Base-by-base conservation (phyloP, 31 red algal genomes). In the Odonthalia washingtoniensis region DNA sequence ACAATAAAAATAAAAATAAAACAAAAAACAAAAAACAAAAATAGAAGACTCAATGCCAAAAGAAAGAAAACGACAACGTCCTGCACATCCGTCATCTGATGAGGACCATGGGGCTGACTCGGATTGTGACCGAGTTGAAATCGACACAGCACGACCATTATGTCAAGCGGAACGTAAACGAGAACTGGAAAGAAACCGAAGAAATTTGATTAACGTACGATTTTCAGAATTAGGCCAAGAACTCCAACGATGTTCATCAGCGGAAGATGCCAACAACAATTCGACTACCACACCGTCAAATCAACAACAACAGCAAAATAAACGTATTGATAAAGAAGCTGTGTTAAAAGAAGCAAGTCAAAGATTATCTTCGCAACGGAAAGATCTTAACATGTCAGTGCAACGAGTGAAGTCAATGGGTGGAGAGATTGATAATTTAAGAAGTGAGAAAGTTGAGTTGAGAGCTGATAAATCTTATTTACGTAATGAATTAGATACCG, bases 401-500 rank as follows among this genome's bases (percentile, higher is more conserved):
- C 35, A 61, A 24, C 92, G 87, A 31, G 81, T 89, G 40, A 46
- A 42, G 31, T 60, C 69, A 27, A 89, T 90, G 75, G 73, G 65
- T 3, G 40, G 46, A 40, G 93, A 97, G 68, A 87, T 87, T 46
- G 91, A 93, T 17, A 80, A 96, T 62, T 65, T 97, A 18, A 72
- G 95, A 4, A 65, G 87, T 9, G 95, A 97, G 65, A 97, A 97
- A 67, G 39, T 94, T 0, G 95, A 97, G 75, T 65, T 97, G 26
- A 81, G 95, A 14, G 65, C 62, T n/a, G 95, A 97, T 61, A 97
- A 97, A 57, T 65, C n/a, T 31, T 97, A 97, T 69, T 75, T 98
- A 26, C 87, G 94, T 2, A 67, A 40, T 36, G 87, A 98, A 43
- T 72, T 98, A 18, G 91, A 98, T 33, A 91, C 77, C 31, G 84